Evolutionary conservation across 768 basidiomycete genomes (phyloP), one percentile per base, ranked within the genome.

Genomic region (Psilocybe azurescens): DNA sequence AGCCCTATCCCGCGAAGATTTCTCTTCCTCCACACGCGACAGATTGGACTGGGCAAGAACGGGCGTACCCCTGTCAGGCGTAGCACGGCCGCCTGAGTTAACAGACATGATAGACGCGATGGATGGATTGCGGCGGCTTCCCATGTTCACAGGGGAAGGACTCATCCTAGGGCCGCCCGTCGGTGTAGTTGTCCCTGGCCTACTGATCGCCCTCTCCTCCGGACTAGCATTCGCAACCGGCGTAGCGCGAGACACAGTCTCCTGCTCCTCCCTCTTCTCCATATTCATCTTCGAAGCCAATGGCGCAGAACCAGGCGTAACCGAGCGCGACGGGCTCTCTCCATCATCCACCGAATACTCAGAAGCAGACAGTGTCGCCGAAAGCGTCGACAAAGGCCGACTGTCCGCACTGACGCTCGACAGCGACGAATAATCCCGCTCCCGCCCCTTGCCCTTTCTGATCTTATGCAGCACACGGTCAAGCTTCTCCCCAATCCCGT

Each of bases 381-480:
- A 80, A 1, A 76, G 71, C 18, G 74, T 69, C 5, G 78, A 73
- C 13, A 76, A 71, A 18, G 63, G 62, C 11, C 61, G 63, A 67
- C 72, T 71, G n/a, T 77, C 74, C 8, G 65, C 63, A 59, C 72
- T 70, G 11, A 66, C 56, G 14, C 50, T 48, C 13, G 63, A 49
- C n/a, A 53, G 68, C 5, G 67, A 70, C 2, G 62, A 60, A 44
- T 75, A 67, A 55, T 78, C 77, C 54, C 66, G 72, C 59, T 78
- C 78, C 63, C 78, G 79, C 28, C 78, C 78, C 64, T 83, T 86
- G 41, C 84, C 88, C 61, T 81, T 87, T 76, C 87, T 87, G 70
- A 93, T 89, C 77, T 90, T 91, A 74, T 81, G 86, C 53, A 93
- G 79, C 9, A 93, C 88, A 3, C 91, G 84, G 60, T 91, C 87